Base-by-base conservation (phyloP, 352 stramenopile genomes). In the Hyphochytrium catenoides region DNA sequence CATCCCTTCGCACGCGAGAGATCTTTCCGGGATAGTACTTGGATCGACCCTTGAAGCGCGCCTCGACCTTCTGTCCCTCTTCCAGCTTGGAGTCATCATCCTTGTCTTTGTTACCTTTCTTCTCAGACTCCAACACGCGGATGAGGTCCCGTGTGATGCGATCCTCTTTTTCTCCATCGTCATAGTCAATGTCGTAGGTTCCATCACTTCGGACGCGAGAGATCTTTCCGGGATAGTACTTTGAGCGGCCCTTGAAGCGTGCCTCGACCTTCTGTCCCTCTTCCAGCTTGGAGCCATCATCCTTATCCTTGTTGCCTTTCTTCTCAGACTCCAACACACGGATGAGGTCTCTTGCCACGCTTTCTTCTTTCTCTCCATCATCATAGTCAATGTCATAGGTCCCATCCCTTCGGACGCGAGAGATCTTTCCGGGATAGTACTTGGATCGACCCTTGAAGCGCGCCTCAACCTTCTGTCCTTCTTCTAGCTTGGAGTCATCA, bases 331-430 rank as follows among this genome's bases (percentile, higher is more conserved):
- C 53, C 43, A 59, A 46, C 6, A 61, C 28, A 4, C 30, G 15
- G 30, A 59, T 49, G 3, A 44, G 21, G 1, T 34, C 11, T 14
- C 33, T 44, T 11, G 48, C 36, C 3, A 74, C 42, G n/a, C 50
- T 32, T 25, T 57, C 58, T 32, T 73, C 58, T 5, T 67, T 33
- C 26, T 74, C 65, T 28, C 65, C 65, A 8, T 44, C 63, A 18
- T 73, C 65, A 30, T 67, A 49, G 27, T 75, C 59, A 11, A 78
- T 28, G 23, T 74, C 59, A 25, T 54, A 78, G 11, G 59, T 73
- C 22, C 57, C 60, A 47, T 75, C 52, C 12, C 43, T 16, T 33
- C 69, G 44, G 0, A 44, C 44, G 8, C 56, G 48, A 29, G 51
- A 60, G 16, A 78, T 50, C 17, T 52, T 49, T n/a, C 56, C 65